Evolutionary conservation across 2,329 filamentous ascomycete species (phyloP), one percentile per base, ranked within the genome.

Genomic region (Hirsutella thompsonii): DNA sequence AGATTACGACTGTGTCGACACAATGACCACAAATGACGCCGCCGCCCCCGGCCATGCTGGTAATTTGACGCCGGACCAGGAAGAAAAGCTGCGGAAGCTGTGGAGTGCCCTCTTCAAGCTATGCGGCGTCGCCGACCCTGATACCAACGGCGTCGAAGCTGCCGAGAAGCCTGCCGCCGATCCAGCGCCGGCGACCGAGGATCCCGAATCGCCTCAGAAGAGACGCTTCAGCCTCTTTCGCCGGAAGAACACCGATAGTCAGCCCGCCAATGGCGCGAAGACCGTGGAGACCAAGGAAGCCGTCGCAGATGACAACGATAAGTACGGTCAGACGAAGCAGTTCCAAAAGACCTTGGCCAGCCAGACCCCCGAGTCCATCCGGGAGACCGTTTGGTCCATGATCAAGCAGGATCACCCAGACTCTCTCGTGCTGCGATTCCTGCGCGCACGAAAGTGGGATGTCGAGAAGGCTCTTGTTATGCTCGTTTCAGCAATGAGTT

Each of bases 361-460:
- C 44, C 74, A 83, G 53, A 73, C 79, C 1, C 85, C 90, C 0
- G 86, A 93, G 53, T 72, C 82, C 35, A 76, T 98, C 48, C 78
- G 88, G 40, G 69, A 72, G 14, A 81, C 88, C 0, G 83, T 96
- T 56, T 96, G 92, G 92, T 74, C 68, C 49, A 94, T 95, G 87
- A 76, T 90, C 44, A 98, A 96, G 67, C 82, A 92, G 53, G 92
- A 98, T 55, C 79, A 96, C 56, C 92, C 92, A 0, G 92, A 98
- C 62, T 83, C 81, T 2, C 67, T 93, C 16, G 65, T 90, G 14
- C 65, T 94, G 43, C 79, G 88, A 34, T 94, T 94, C 60, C 67
- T 94, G 42, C 73, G 88, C 39, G 88, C 88, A n/a, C 74, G 88
- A 36, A 94, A 94, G 63, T 98, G 92, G 92, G 87, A 98, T 55